Base-by-base conservation (phyloP, 192 early-diverging fungal species). In the Dimargaris cristalligena region DNA sequence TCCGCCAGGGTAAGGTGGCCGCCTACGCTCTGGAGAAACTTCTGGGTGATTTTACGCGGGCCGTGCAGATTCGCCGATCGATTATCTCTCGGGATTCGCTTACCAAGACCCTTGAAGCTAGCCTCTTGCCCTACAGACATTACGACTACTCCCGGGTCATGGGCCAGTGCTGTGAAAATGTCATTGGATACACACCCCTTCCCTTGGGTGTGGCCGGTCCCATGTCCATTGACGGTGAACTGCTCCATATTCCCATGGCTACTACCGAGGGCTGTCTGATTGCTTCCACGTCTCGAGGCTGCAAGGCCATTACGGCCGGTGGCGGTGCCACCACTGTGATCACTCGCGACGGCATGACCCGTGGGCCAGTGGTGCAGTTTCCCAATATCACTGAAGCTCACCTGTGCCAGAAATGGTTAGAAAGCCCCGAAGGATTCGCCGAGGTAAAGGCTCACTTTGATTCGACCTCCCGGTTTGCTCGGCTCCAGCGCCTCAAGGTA, bases 151-250 rank as follows among this genome's bases (percentile, higher is more conserved):
- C 76, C 62, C 84, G 86, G 65, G 87, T 95, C 4, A 78, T 84
- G 64, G 92, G 92, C 18, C 80, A 85, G 60, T 95, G 92, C 76
- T 95, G 92, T 65, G 92, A 95, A 69, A 95, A 94, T 71, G 92
- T 95, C 10, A 82, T 95, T 63, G 92, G 92, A 49, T 85, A 94
- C 57, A 79, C 90, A 75, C 92, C 91, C 6, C 67, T 95, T 41
- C 92, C 92, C 2, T 81, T 95, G 6, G 92, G 92, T 59, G 82
- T 95, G 66, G 91, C 91, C 20, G 92, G 92, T 6, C 92, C 92
- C 0, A 71, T 89, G 55, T 70, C 72, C 41, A 80, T 95, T 50
- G 89, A 95, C 65, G 89, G 83, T 25, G 77, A 90, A 65, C 41
- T 74, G 16, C 70, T 86, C 32, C 88, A 92, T 60, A 77, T 95